Evolutionary conservation across 306 rosid genomes (phyloP).

Genomic region (Sesbania bispinosa): DNA sequence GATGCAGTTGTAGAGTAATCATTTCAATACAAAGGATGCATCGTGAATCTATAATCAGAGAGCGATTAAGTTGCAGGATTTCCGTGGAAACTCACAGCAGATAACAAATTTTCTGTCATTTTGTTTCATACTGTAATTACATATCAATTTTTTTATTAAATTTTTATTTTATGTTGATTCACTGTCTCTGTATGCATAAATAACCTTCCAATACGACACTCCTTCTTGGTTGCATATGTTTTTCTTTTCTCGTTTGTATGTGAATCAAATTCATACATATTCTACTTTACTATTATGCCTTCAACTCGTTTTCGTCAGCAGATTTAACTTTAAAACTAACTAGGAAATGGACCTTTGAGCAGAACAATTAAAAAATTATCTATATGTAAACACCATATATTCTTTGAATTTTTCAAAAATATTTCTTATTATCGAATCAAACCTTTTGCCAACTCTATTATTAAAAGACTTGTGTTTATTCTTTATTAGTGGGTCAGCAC

Average conservation of each 20-base stretch:
- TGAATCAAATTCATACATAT: conserved; percentile 38
- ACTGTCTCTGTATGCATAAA: conserved; percentile 53
- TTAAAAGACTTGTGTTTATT: not conserved
- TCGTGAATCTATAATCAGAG: conserved; percentile 36
- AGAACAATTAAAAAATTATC: not conserved
- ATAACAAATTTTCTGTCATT: conserved; percentile 48
- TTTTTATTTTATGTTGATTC: conserved; percentile 43
- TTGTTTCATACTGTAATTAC: conserved; percentile 78
- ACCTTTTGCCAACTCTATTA: not conserved
- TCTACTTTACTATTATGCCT: conserved; percentile 17
- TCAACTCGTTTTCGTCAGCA: not conserved
- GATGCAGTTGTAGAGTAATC: conserved; percentile 58
- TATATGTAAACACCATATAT: not conserved
- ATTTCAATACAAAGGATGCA: conserved; percentile 46
- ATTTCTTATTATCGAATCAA: not conserved
- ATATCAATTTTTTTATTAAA: conserved; percentile 36
- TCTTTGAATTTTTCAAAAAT: not conserved
- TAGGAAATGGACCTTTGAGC: conserved; percentile 15
- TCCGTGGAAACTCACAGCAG: conserved; percentile 35
- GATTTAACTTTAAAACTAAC: not conserved
- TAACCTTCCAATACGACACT: conserved; percentile 39
- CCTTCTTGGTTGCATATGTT: conserved; percentile 26
- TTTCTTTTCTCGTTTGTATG: conserved; percentile 16
- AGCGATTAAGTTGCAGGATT: conserved; percentile 44
- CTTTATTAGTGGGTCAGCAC: not conserved